Evolutionary conservation across 2,329 filamentous ascomycete species (phyloP).

Genomic region (Phyllosticta citribraziliensis): DNA sequence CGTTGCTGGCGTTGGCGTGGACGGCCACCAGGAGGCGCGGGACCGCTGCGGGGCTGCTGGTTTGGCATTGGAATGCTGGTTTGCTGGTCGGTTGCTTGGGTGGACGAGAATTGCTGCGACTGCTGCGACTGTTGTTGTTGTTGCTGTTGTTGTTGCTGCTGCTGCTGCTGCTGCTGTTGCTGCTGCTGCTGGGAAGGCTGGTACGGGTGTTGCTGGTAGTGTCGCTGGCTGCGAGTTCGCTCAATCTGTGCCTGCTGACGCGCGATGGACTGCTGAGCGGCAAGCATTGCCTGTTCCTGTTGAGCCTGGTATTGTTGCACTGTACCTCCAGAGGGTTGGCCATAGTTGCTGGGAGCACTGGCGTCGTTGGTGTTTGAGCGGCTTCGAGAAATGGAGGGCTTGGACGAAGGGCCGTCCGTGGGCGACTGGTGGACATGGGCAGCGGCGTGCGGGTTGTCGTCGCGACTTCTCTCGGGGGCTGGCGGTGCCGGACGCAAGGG

Average conservation of each 20-base stretch:
- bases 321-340: slow-evolving; percentile 12
- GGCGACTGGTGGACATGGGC: slow-evolving; percentile 31
- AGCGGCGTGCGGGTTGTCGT: slow-evolving; percentile 30
- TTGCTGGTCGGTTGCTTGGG: slow-evolving; percentile 28
- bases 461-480: slow-evolving; percentile 29
- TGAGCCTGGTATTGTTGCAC: slow-evolving; percentile 53
- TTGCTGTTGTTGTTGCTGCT: slow-evolving; percentile 36
- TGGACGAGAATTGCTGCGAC: slow-evolving; percentile 37
- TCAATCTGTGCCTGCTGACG: slow-evolving; percentile 52
- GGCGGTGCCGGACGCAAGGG: slow-evolving; percentile 49
- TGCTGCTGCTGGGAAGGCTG: slow-evolving; percentile 42
- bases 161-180: slow-evolving; percentile 22
- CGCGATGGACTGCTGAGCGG: slow-evolving; percentile 63
- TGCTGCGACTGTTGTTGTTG: slow-evolving; percentile 40
- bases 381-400: slow-evolving; percentile 29
- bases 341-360: slow-evolving; percentile 20
- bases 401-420: slow-evolving; percentile 13
- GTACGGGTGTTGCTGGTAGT: slow-evolving; percentile 21
- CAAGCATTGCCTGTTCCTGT: slow-evolving; percentile 73
- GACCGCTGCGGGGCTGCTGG: slow-evolving; percentile 40
- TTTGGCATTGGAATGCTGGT: slow-evolving; percentile 34
- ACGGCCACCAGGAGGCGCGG: slow-evolving; percentile 42
- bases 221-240: slow-evolving; percentile 58
- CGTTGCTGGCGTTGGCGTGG: slow-evolving; percentile 63
- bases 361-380: slow-evolving; percentile 35